These are phyloP conservation scores for Plasmodium adleri DNA, from an alignment of 169 alveolate species.

Conservation along the genomic window DNA sequence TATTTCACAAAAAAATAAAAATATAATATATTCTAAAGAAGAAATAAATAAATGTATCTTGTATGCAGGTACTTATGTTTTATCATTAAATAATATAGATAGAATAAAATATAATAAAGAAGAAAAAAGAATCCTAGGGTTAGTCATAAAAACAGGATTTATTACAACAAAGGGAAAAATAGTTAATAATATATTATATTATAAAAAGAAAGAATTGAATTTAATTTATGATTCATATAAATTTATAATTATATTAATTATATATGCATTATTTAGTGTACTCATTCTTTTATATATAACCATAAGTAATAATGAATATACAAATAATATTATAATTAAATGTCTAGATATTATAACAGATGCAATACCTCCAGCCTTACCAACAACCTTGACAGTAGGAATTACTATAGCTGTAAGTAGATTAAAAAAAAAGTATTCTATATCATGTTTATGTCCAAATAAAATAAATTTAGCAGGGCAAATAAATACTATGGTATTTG, in stretches of 20 bases:
- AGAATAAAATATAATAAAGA: slow-evolving; percentile 17
- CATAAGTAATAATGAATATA: slow-evolving; percentile 20
- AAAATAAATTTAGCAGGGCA: slow-evolving; percentile 96
- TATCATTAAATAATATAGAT: slow-evolving; percentile 21
- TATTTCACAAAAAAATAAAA: too few relatives aligned
- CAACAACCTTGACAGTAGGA: slow-evolving; percentile 93
- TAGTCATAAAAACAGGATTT: slow-evolving; percentile 84
- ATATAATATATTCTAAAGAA: slow-evolving; percentile 10
- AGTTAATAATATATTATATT: slow-evolving; percentile 88
- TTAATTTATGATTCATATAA: slow-evolving; percentile 84
- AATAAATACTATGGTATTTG: slow-evolving; percentile 94
- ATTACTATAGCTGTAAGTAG: slow-evolving; percentile 93
- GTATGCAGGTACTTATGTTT: slow-evolving; percentile 80
- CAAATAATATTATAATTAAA: slow-evolving; percentile 42
- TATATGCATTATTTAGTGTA: slow-evolving; percentile 85
- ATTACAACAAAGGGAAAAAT: slow-evolving; percentile 89
- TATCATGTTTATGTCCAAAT: slow-evolving; percentile 94
- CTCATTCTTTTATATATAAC: neutral
- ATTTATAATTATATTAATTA: slow-evolving; percentile 84
- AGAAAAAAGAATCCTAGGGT: neutral
- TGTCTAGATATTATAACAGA: slow-evolving; percentile 26
- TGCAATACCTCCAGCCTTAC: slow-evolving; percentile 94
- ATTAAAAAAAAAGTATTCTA: slow-evolving; percentile 85
- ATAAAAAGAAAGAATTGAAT: slow-evolving; percentile 80
- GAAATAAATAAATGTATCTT: slow-evolving; percentile 73